Conservation (phyloP, 805 yeast genomes). For the Metschnikowia cerradonensis region DNA sequence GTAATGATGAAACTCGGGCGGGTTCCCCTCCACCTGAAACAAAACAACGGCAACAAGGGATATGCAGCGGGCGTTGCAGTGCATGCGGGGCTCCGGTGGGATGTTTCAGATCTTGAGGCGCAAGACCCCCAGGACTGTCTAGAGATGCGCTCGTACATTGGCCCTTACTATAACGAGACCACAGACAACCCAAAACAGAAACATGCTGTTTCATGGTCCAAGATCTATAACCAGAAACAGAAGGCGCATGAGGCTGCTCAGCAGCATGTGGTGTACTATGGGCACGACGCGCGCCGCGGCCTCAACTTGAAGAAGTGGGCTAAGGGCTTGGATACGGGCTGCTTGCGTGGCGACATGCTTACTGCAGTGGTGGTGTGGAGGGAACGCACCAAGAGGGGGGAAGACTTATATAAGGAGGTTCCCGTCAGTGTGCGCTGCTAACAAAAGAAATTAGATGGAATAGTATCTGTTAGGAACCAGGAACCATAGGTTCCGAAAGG, state of each 20-base stretch:
- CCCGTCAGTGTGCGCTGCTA: constrained; percentile 13
- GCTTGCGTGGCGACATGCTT: constrained; percentile 70
- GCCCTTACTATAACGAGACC: constrained; percentile 57
- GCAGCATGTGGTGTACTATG: constrained; percentile 60
- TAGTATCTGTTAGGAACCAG: too few relatives aligned
- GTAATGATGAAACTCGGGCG: constrained; percentile 59
- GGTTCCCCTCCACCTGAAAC: constrained; percentile 42
- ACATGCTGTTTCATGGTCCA: constrained; percentile 51
- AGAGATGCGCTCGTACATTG: constrained; percentile 65
- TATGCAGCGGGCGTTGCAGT: constrained; percentile 51
- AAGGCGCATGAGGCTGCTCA: constrained; percentile 27
- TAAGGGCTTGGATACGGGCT: constrained; percentile 78
- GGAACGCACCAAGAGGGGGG: constrained; percentile 10
- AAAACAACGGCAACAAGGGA: constrained; percentile 25
- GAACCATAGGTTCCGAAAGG: too few relatives aligned
- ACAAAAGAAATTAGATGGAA: too few relatives aligned
- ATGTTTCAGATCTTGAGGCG: constrained; percentile 44
- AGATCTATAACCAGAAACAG: constrained; percentile 49
- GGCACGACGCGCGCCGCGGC: constrained; percentile 85
- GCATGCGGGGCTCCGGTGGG: constrained; percentile 82
- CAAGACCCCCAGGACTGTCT: constrained; percentile 63
- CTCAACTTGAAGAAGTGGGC: constrained; percentile 60
- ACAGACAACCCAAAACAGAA: constrained; percentile 43
- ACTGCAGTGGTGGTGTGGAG: constrained; percentile 54
- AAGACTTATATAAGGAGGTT: constrained; percentile 10